A percentile compares a stretch with the other conserved stretches of the same genome.
Evolutionary conservation across 495 filamentous ascomycete genomes (phyloP).

Genomic region (Aspergillus funiculosus): DNA sequence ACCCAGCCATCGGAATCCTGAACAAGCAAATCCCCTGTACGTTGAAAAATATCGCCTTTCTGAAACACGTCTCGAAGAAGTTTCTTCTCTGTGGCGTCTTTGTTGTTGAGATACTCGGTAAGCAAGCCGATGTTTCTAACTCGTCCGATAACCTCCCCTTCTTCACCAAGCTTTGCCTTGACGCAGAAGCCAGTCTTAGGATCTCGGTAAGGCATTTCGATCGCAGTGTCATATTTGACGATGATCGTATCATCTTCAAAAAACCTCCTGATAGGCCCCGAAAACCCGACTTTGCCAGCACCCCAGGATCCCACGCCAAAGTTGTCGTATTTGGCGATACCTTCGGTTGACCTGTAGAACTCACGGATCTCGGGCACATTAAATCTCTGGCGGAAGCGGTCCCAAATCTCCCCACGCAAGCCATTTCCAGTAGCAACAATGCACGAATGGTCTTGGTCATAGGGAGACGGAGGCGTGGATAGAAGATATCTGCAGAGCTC

Average conservation of each 20-base stretch:
- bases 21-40: constrained; percentile 78
- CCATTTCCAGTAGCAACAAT: constrained; percentile 83
- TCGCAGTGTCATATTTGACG: constrained; percentile 66
- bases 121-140: constrained; percentile 58
- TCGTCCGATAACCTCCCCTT: constrained; percentile 75
- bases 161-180: constrained; percentile 50
- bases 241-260: constrained; percentile 52
- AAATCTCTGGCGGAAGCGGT: constrained; percentile 77
- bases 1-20: constrained; percentile 62
- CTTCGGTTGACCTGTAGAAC: constrained; percentile 89
- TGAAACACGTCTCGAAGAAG: constrained; percentile 70
- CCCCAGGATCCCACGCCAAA: constrained; percentile 64
- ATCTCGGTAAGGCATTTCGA: constrained; percentile 64
- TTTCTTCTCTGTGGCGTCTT: constrained; percentile 66
- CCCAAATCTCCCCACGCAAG: constrained; percentile 87
- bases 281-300: constrained; percentile 74
- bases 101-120: constrained; percentile 80
- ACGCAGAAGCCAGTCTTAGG: constrained; percentile 67
- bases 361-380: constrained; percentile 73
- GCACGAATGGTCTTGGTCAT: constrained; percentile 69
- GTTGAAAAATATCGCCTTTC: constrained; percentile 80
- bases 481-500: constrained; percentile 91
- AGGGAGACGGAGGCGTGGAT: constrained; percentile 61
- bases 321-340: constrained; percentile 67
- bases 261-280: constrained; percentile 54